A percentile compares a stretch with the other conserved stretches of the same genome.
These are phyloP conservation scores for Suillus bovinus DNA, from an alignment of 768 basidiomycete genomes.

Conservation along the genomic window DNA sequence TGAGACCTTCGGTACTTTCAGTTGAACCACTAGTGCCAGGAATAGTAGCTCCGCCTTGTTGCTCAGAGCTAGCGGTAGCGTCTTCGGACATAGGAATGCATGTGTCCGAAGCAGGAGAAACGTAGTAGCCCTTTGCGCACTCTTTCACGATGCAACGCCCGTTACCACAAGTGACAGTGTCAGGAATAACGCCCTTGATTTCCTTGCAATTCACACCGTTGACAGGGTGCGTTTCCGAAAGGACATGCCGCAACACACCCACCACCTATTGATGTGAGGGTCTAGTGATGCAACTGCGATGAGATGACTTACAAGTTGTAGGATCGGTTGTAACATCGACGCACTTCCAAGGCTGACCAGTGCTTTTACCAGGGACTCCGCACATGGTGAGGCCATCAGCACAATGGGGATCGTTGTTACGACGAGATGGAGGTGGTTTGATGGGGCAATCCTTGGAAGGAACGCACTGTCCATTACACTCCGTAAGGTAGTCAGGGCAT, in stretches of 20 bases:
- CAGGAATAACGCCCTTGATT: slow-evolving; percentile 25
- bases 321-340: slow-evolving; percentile 27
- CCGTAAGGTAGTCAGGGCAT: slow-evolving; percentile 25
- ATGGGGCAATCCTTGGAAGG: slow-evolving; percentile 23
- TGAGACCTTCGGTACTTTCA: neutral
- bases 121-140: slow-evolving; percentile 25
- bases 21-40: neutral
- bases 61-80: neutral
- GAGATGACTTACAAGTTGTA: slow-evolving; percentile 31
- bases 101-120: slow-evolving; percentile 9
- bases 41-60: neutral
- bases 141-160: slow-evolving; percentile 28
- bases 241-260: slow-evolving; percentile 32
- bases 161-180: slow-evolving; percentile 28
- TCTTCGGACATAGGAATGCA: slow-evolving; percentile 15
- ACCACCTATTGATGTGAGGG: slow-evolving; percentile 28
- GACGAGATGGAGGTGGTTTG: slow-evolving; percentile 18
- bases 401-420: slow-evolving; percentile 24
- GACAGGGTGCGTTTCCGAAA: slow-evolving; percentile 15
- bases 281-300: neutral
- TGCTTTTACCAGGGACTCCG: slow-evolving; percentile 19
- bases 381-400: slow-evolving; percentile 25
- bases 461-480: slow-evolving; percentile 35
- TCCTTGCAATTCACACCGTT: slow-evolving; percentile 34
- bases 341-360: slow-evolving; percentile 31